A percentile compares a stretch with the other conserved stretches of the same genome.
Evolutionary conservation across 139 green algal species (phyloP).

Genomic region (Trebouxia sp.): DNA sequence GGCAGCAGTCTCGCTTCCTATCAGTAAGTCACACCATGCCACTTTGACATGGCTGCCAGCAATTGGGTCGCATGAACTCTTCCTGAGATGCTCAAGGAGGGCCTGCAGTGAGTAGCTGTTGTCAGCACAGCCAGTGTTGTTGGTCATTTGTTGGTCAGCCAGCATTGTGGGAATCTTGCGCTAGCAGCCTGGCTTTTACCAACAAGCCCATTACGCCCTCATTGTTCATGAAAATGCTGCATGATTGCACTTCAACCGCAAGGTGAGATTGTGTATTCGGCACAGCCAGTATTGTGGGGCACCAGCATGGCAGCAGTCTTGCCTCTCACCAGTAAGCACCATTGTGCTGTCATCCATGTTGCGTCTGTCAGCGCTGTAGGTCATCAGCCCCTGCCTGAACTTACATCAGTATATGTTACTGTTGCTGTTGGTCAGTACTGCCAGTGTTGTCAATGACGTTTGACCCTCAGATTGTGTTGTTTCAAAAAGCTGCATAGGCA

Average conservation of each 20-base stretch:
- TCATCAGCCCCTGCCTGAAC: conserved; percentile 40
- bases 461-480: background rate
- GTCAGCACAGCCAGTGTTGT: background rate
- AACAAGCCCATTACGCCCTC: too few species aligned
- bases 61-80: conserved; percentile 1
- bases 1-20: background rate
- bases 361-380: background rate
- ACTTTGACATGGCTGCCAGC: conserved; percentile 42
- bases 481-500: too few species aligned
- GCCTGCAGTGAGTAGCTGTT: conserved; percentile 26
- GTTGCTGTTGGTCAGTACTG: background rate
- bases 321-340: conserved; percentile 2
- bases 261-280: background rate
- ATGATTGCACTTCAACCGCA: background rate
- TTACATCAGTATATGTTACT: background rate
- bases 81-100: conserved; percentile 5
- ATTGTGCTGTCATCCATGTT: background rate
- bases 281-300: background rate
- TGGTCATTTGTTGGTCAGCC: background rate
- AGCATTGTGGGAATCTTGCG: background rate
- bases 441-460: background rate
- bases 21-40: background rate
- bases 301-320: background rate
- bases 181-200: too few species aligned
- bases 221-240: background rate